A percentile compares a stretch with the other conserved stretches of the same genome.
phyloP scores from a whole-genome alignment of 2,329 filamentous ascomycete species.

The Trichoderma polysporum region DNA sequence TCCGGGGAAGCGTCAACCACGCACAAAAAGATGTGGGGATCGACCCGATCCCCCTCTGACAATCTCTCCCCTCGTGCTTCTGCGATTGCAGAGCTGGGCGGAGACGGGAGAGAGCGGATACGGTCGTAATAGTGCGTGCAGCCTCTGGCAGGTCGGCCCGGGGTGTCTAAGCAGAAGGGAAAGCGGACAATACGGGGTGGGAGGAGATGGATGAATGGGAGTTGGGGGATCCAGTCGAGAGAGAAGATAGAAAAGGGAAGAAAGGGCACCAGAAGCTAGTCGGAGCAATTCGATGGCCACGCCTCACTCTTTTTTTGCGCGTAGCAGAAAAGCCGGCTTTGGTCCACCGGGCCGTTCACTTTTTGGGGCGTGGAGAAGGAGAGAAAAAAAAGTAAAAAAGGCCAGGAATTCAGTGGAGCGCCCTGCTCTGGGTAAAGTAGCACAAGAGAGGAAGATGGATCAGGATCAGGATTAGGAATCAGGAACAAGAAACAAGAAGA shows the following conservation, averaged over 20 bases:
- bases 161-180: not conserved
- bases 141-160: not conserved
- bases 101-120: constrained; percentile 20
- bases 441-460: not conserved
- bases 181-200: not conserved
- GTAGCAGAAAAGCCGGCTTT: not conserved
- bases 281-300: not conserved
- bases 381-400: not conserved
- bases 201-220: not conserved
- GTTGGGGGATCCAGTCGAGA: not conserved
- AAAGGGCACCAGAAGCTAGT: not conserved
- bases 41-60: constrained; percentile 17
- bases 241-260: not conserved
- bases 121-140: constrained; percentile 9
- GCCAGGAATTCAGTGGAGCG: not conserved
- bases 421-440: not conserved
- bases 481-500: not conserved
- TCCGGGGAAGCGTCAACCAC: constrained; percentile 21
- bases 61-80: constrained; percentile 13
- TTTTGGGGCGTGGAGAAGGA: not conserved
- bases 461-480: not conserved
- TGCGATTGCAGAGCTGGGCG: constrained; percentile 16
- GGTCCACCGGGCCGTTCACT: not conserved
- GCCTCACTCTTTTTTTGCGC: not conserved
- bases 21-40: constrained; percentile 19